phyloP scores from a whole-genome alignment of 139 green algal species.

The Coccomyxa sp. region DNA sequence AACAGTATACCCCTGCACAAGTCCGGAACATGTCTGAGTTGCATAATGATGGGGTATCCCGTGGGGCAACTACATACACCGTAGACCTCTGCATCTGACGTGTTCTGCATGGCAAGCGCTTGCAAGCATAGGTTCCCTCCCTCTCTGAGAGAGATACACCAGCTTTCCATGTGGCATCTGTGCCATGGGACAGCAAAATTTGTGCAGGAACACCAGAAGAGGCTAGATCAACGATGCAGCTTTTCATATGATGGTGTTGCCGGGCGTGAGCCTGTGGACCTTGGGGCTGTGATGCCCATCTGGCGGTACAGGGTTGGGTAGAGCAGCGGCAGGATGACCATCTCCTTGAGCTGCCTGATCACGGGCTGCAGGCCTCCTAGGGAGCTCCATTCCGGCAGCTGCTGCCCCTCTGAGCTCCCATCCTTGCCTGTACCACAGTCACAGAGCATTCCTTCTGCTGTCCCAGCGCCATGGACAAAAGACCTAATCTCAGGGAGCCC shows the following conservation, averaged over 20 bases:
- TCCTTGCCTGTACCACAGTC: too few relatives aligned
- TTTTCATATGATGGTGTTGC: too few relatives aligned
- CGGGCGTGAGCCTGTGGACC: constrained; percentile 29
- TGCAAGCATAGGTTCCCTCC: too few relatives aligned
- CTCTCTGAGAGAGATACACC: too few relatives aligned
- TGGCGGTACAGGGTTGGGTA: constrained; percentile 66
- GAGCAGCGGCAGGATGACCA: constrained; percentile 83
- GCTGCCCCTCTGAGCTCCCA: background rate
- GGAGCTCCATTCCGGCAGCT: background rate
- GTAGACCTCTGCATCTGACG: background rate
- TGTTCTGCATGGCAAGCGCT: too few relatives aligned
- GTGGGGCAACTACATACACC: background rate
- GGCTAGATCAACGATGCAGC: too few relatives aligned
- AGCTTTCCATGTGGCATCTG: too few relatives aligned
- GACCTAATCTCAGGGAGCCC: too few relatives aligned
- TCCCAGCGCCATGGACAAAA: background rate
- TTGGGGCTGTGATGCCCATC: constrained; percentile 55
- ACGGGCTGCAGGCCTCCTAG: constrained; percentile 52
- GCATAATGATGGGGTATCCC: background rate
- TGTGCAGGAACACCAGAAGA: too few relatives aligned
- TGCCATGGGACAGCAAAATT: too few relatives aligned
- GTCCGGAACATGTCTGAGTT: background rate
- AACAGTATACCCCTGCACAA: constrained; percentile 64
- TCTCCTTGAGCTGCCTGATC: constrained; percentile 61
- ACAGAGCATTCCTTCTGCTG: background rate